Evolutionary conservation across 805 yeast species (phyloP), one percentile per base, ranked within the genome.

Genomic region (Candida insectalens): DNA sequence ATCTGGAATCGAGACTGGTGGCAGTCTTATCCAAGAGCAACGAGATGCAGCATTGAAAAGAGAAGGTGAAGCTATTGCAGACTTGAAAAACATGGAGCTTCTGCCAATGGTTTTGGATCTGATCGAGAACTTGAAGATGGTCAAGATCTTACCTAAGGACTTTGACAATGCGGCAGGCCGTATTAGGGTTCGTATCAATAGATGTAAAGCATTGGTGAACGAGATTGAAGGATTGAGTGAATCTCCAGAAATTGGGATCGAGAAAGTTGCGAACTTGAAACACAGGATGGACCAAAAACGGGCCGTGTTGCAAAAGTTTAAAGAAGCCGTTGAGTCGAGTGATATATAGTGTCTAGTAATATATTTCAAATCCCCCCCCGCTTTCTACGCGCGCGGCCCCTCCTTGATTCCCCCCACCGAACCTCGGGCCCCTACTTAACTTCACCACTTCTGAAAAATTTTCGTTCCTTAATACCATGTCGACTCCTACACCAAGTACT

Each of bases 111-210:
- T 65, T 5, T 38, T 65, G 36, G 69, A 64, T 29, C 44, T 61
- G 15, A 47, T 65, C 5, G 69, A 63, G 31, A 58, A 52, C 30
- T 54, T 65, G 8, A 57, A 60, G 29, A 41, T 49, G 2, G 69
- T 69, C 0, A 53, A 56, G 34, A 44, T 64, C 2, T 38, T 62
- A n/a, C 65, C 68, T 1, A 62, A 62, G 34, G 70, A 65, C 32
- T 59, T 61, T 26, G 65, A 59, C 21, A 64, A 62, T 41, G 58
- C 65, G 5, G 63, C 69, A 19, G 75, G 74, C 15, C 50, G 67
- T 10, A 59, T 69, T 22, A 52, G 69, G 25, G 57, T 67, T 16
- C 47, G 71, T 39, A 38, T 69, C 19, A 50, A 49, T 33, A 58
- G 47, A 31, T 49, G 65, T 22, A 52, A 62, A 30, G 55, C 45